These are phyloP conservation scores for Dactylorhiza incarnata DNA, from an alignment of 106 monocot genomes.

Conservation along the genomic window DNA sequence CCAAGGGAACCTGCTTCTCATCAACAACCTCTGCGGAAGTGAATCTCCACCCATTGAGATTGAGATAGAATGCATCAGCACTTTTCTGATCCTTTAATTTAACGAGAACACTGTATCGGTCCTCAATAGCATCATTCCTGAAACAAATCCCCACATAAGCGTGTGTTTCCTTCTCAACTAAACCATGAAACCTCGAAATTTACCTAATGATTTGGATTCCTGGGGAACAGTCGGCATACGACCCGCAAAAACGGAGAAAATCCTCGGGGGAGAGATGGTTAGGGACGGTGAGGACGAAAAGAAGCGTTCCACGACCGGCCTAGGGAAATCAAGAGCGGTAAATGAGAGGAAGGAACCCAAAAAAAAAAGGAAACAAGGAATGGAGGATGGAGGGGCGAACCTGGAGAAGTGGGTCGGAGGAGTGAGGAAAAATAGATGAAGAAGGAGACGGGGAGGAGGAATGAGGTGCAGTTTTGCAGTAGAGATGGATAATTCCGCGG, in stretches of 20 bases:
- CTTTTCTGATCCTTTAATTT: conserved; percentile 68
- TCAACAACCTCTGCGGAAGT: conserved; percentile 48
- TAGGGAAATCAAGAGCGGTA: conserved; percentile 14
- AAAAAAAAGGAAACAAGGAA: not conserved
- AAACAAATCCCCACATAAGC: not conserved
- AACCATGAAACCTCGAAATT: not conserved
- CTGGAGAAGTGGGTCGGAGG: conserved; percentile 37
- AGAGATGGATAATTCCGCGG: conserved; percentile 59
- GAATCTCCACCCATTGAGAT: conserved; percentile 78
- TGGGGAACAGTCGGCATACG: conserved; percentile 29
- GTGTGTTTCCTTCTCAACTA: not conserved
- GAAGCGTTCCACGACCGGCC: conserved; percentile 45
- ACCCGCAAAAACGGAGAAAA: conserved; percentile 61
- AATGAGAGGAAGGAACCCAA: not conserved
- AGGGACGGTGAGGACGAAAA: conserved; percentile 69
- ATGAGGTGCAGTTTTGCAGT: conserved; percentile 22
- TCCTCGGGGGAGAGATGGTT: conserved; percentile 50
- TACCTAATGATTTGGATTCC: conserved; percentile 65
- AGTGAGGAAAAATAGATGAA: conserved; percentile 19
- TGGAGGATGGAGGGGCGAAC: conserved; percentile 13
- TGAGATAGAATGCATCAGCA: conserved; percentile 71
- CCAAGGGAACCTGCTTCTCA: not conserved
- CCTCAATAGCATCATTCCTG: conserved; percentile 84
- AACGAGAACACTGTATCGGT: conserved; percentile 77
- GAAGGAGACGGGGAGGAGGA: conserved; percentile 16